Base-by-base conservation (phyloP, 345 rosid genomes). In the Eutrema heterophyllum region DNA sequence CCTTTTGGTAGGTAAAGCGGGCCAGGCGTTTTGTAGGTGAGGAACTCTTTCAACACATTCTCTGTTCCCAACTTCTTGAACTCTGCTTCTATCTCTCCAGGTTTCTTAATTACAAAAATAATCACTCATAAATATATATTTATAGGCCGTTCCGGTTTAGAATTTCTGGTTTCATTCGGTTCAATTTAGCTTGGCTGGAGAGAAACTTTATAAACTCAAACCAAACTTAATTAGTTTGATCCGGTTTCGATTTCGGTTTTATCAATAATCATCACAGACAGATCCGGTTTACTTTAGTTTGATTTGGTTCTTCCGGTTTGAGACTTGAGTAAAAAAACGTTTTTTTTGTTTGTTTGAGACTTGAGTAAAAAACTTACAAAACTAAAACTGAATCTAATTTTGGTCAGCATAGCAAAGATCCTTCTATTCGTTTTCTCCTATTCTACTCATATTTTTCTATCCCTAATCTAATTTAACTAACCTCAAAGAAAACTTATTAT, bases 21-120 rank as follows among this genome's bases (percentile, higher is more conserved):
- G 5, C 80, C 83, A 5, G 95, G 90, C 35, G 67, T 75, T 9
- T 84, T 74, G 57, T 79, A 78, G 2, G 89, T 73, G 5, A 85
- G 72, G 30, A 89, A 73, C 62, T 78, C 86, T 78, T 77, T 80
- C 5, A 94, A 60, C 45, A 87, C 87, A 38, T 53, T 68, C 67
- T 75, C 83, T 21, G 81, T 68, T 30, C 92, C 96, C 14, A 73
- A 10, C 24, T 70, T 36, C 5, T 50, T 68, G 33, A 93, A 88
- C 70, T 85, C 94, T 41, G 65, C 83, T 68, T 91, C 98, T 27
- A 91, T 83, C 13, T 72, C 89, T 71, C 93, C 94, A 35, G 81
- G 81, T 68, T 83, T 84, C 98, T 90, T 65, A 2, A 21, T 49
- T 5, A 49, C 36, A 57, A 18, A 39, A 9, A 12, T 46, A 57